Conservation (phyloP, 179 eudicot genomes). For the Nepenthes alata region DNA sequence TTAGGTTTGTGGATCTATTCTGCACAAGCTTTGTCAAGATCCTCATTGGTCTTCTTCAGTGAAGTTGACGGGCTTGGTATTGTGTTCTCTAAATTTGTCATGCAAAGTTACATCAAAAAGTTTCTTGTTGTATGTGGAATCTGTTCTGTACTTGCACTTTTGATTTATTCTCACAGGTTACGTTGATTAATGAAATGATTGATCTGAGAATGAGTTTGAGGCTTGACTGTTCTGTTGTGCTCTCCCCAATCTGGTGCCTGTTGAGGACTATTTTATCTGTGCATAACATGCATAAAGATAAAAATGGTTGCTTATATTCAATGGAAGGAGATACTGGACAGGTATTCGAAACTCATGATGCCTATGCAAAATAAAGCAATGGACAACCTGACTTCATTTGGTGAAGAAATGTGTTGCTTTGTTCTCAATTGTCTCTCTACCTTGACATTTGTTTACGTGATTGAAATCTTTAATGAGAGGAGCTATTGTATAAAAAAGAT, state of each 20-base stretch:
- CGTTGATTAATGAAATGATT: constrained; percentile 35
- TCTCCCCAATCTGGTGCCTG: constrained; percentile 40
- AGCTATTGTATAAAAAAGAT: too few species aligned
- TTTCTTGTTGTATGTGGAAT: not conserved
- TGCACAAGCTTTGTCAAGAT: constrained; percentile 57
- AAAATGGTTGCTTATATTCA: constrained; percentile 15
- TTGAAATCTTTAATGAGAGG: too few species aligned
- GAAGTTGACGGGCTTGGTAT: constrained; percentile 64
- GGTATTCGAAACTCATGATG: constrained; percentile 26
- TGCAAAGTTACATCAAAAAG: not conserved
- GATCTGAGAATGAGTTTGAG: constrained; percentile 37
- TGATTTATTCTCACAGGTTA: constrained; percentile 35
- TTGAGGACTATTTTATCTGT: constrained; percentile 29
- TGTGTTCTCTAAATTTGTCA: not conserved
- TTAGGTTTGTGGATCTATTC: constrained; percentile 45
- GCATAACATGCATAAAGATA: constrained; percentile 21
- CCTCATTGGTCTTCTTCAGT: constrained; percentile 51
- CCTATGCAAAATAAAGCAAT: not conserved
- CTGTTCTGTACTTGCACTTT: not conserved
- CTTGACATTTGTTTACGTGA: too few species aligned
- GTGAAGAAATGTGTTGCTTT: not conserved
- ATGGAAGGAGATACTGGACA: constrained; percentile 42
- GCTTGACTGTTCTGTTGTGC: constrained; percentile 35
- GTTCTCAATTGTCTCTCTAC: too few species aligned
- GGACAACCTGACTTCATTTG: not conserved